Percentiles rank a stretch among this genome's conserved stretches.
phyloP scores from a whole-genome alignment of 2,329 filamentous ascomycete genomes.

The Kalaharituber pfeilii region DNA sequence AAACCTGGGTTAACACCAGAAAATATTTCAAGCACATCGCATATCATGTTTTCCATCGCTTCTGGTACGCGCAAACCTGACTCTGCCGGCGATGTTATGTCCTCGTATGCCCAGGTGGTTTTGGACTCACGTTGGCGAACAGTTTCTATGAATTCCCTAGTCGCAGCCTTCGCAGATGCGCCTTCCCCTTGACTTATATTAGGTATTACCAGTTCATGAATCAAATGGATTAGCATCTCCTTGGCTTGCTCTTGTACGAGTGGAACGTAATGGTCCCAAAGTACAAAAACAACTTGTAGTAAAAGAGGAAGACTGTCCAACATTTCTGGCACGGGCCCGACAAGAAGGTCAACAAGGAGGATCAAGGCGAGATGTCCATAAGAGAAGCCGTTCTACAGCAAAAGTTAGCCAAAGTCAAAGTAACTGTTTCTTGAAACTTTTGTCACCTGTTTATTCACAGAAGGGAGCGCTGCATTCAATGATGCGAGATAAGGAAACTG shows the following conservation, averaged over 20 bases:
- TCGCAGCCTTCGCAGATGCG: conserved; percentile 38
- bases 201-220: conserved; percentile 82
- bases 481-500: conserved; percentile 81
- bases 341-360: conserved; percentile 85
- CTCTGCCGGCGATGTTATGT: conserved; percentile 56
- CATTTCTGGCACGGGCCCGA: conserved; percentile 67
- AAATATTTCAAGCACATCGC: conserved; percentile 70
- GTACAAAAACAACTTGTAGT: conserved; percentile 75
- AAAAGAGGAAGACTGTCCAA: conserved; percentile 69
- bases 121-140: conserved; percentile 69
- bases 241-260: conserved; percentile 91
- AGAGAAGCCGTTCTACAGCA: conserved; percentile 53
- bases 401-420: background rate
- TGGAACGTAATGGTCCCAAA: conserved; percentile 95
- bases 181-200: conserved; percentile 55
- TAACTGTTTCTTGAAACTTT: too few relatives aligned
- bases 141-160: conserved; percentile 63
- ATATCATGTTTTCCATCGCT: conserved; percentile 71
- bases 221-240: conserved; percentile 94
- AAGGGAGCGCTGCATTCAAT: conserved; percentile 56
- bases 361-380: conserved; percentile 86
- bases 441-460: conserved; percentile 79
- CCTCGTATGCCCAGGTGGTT: conserved; percentile 88
- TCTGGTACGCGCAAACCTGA: conserved; percentile 64
- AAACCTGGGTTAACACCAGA: conserved; percentile 68